Evolutionary conservation across 2,329 filamentous ascomycete species (phyloP).

Genomic region (Fusarium armeniacum): DNA sequence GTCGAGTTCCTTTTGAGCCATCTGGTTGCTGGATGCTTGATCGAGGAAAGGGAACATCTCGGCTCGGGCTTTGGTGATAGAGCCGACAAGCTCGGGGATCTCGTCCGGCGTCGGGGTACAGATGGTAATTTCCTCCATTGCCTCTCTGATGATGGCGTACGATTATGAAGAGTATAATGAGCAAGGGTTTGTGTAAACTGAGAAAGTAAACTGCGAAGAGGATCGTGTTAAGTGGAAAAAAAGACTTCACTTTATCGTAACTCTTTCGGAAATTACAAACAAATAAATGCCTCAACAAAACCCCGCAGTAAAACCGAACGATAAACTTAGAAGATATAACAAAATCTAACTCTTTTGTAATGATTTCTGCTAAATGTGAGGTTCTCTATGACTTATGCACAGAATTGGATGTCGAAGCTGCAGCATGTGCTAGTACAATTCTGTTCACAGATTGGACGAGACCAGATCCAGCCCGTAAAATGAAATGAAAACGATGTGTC

Average conservation of each 20-base stretch:
- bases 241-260: background rate
- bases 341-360: background rate
- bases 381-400: background rate
- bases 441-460: background rate
- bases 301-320: background rate
- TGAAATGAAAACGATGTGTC: background rate
- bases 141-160: background rate
- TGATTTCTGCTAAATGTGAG: background rate
- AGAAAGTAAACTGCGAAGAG: background rate
- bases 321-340: background rate
- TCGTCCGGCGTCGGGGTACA: slow-evolving; percentile 34
- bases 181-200: background rate
- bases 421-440: background rate
- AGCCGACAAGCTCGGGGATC: slow-evolving; percentile 43
- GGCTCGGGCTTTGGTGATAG: slow-evolving; percentile 45
- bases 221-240: background rate
- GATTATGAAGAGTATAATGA: too few relatives aligned
- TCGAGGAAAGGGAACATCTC: slow-evolving; percentile 51
- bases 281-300: slow-evolving; percentile 4
- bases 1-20: slow-evolving; percentile 37
- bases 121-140: slow-evolving; percentile 35
- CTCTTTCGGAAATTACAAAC: background rate
- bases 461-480: background rate
- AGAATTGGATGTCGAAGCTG: background rate
- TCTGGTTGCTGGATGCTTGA: slow-evolving; percentile 27